A percentile compares a stretch with the other conserved stretches of the same genome.
These are phyloP conservation scores for Podospora bellae-mahoneyi DNA, from an alignment of 495 filamentous ascomycete species.

Conservation along the genomic window DNA sequence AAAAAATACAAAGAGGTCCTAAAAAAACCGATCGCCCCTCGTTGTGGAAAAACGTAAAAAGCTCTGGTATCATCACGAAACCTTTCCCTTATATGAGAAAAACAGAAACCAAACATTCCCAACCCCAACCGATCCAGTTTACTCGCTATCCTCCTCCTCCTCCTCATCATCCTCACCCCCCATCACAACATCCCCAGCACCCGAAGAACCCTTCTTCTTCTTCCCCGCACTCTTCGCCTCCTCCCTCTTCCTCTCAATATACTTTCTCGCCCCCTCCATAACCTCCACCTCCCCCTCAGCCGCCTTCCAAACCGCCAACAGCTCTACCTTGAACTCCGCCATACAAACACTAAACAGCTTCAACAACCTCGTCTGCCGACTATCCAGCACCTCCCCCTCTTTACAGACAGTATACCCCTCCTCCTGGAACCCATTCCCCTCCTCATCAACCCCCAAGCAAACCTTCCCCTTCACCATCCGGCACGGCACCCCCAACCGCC, in stretches of 20 bases:
- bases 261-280: slow-evolving; percentile 38
- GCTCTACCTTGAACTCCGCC: slow-evolving; percentile 78
- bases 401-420: slow-evolving; percentile 68
- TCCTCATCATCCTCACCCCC: slow-evolving; percentile 21
- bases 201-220: slow-evolving; percentile 23
- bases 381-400: slow-evolving; percentile 78
- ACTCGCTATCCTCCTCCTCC: slow-evolving; percentile 22
- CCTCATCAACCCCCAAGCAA: slow-evolving; percentile 67
- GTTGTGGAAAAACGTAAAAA: slow-evolving; percentile 13
- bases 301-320: slow-evolving; percentile 72
- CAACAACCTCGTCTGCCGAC: slow-evolving; percentile 82
- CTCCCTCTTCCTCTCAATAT: slow-evolving; percentile 10
- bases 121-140: slow-evolving; percentile 1
- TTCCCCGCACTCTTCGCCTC: slow-evolving; percentile 38
- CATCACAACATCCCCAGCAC: slow-evolving; percentile 6
- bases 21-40: slow-evolving; percentile 15
- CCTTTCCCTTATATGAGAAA: slow-evolving; percentile 14
- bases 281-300: slow-evolving; percentile 57
- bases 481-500: slow-evolving; percentile 84
- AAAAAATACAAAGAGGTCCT: background rate
- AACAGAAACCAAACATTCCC: background rate
- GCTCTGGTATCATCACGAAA: slow-evolving; percentile 30
- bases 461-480: slow-evolving; percentile 85
- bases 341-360: slow-evolving; percentile 90
- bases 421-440: slow-evolving; percentile 22